A percentile compares a stretch with the other conserved stretches of the same genome.
phyloP scores from a whole-genome alignment of 495 filamentous ascomycete genomes.

The Parmelia sp. region DNA sequence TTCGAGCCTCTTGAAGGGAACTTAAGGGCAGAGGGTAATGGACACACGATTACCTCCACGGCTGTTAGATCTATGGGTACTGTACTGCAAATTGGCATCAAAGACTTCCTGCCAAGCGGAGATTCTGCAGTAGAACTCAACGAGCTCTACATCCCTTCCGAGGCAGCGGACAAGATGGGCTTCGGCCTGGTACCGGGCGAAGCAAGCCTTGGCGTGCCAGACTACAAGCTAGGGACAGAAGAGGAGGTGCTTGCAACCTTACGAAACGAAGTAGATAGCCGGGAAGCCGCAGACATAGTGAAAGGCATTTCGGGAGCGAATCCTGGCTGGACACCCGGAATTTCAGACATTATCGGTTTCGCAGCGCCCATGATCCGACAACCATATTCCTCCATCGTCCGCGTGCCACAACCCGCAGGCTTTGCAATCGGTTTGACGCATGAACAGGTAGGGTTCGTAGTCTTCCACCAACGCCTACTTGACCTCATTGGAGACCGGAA shows the following conservation, averaged over 20 bases:
- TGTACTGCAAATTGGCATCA: constrained; percentile 26
- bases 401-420: constrained; percentile 9
- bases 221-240: constrained; percentile 16
- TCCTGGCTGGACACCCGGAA: constrained; percentile 18
- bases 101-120: constrained; percentile 1
- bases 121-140: background rate
- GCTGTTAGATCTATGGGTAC: constrained; percentile 29
- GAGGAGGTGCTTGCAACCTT: constrained; percentile 11
- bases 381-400: constrained; percentile 9
- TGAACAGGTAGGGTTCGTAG: constrained; percentile 25
- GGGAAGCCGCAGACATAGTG: constrained; percentile 6
- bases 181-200: constrained; percentile 25
- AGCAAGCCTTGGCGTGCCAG: constrained; percentile 7
- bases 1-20: constrained; percentile 32
- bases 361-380: constrained; percentile 15
- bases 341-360: constrained; percentile 18
- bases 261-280: constrained; percentile 10
- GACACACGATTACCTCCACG: constrained; percentile 30
- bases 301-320: constrained; percentile 11
- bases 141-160: constrained; percentile 17
- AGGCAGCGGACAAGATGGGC: constrained; percentile 23
- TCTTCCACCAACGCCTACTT: constrained; percentile 34
- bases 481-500: constrained; percentile 35
- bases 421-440: constrained; percentile 5
- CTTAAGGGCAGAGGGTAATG: constrained; percentile 31